phyloP scores from a whole-genome alignment of 257 asterid species.

The Przewalskia tangutica region DNA sequence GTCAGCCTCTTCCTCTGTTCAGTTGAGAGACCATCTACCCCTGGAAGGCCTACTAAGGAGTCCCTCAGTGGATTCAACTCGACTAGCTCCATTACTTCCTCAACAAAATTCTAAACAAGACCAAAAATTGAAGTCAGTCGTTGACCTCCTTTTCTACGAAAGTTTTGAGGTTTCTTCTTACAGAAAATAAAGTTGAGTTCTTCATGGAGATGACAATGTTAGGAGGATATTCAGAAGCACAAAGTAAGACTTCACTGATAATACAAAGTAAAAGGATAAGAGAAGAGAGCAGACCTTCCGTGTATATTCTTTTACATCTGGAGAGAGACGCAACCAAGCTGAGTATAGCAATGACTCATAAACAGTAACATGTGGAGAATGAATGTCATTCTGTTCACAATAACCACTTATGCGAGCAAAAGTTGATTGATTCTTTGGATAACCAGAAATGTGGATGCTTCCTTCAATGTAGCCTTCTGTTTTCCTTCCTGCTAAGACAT shows the following conservation, averaged over 20 bases:
- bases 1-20: conserved; percentile 86
- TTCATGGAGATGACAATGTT: background rate
- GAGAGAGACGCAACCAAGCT: conserved; percentile 86
- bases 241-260: background rate
- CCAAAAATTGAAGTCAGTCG: background rate
- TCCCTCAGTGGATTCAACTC: conserved; percentile 61
- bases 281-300: conserved; percentile 32
- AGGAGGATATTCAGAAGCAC: background rate
- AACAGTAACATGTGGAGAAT: conserved; percentile 81
- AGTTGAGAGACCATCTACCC: conserved; percentile 74
- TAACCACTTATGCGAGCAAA: conserved; percentile 85
- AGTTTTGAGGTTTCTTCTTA: no score
- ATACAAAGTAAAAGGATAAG: background rate
- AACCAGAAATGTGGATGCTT: conserved; percentile 68
- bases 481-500: conserved; percentile 83
- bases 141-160: background rate
- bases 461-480: conserved; percentile 78
- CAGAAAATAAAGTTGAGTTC: background rate
- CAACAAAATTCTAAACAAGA: conserved; percentile 58
- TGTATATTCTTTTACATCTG: conserved; percentile 42
- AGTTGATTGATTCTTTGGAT: conserved; percentile 73
- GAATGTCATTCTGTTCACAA: conserved; percentile 86
- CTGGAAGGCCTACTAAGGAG: conserved; percentile 77
- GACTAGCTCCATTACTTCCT: conserved; percentile 82
- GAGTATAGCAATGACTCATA: conserved; percentile 75